Base-by-base conservation (phyloP, 2,329 filamentous ascomycete species). In the Magnaporthiopsis incrustans region DNA sequence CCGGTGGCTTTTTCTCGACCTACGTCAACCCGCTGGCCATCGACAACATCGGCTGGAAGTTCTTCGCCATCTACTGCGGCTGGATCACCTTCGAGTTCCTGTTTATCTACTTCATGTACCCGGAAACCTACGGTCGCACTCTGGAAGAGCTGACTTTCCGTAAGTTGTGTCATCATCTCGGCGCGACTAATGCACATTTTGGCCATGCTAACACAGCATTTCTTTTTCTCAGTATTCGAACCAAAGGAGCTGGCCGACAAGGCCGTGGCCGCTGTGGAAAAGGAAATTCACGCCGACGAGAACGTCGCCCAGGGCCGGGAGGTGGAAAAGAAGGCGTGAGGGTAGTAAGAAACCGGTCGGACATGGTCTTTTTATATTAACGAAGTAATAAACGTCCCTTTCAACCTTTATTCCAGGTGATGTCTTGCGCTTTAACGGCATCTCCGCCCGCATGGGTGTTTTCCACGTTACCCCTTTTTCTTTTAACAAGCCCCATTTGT, bases 71-170 rank as follows among this genome's bases (percentile, higher is more conserved):
- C 12, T 80, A 79, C 66, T 77, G 76, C 67, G 76, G 74, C 33
- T 80, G 77, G 72, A 72, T 80, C 15, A 70, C 71, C 2, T 76
- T 79, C 50, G 77, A 80, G 35, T 72, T 79, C 57, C 63, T 60
- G 32, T 68, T 76, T 85, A 89, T 95, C 62, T 95, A 88, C 76
- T 90, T 92, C 75, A 82, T 93, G 67, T 96, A 94, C 73, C 91
- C 91, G 12, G 91, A 96, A 77, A 96, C 91, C 0, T 89, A 89
- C 66, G 91, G 91, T 66, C 83, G 92, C 64, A 88, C 90, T 63
- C 79, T 95, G 30, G 90, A 95, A 77, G 91, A 95, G 62, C 70
- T 79, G 59, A 68, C 76, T 2, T 78, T 79, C 69, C 68, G 76
- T 78, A 73, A 69, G 77, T 74, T 10, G 27, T 3, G 27, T 30